Base-by-base conservation (phyloP, 2,329 filamentous ascomycete species). In the Tympanopsis confertula region DNA sequence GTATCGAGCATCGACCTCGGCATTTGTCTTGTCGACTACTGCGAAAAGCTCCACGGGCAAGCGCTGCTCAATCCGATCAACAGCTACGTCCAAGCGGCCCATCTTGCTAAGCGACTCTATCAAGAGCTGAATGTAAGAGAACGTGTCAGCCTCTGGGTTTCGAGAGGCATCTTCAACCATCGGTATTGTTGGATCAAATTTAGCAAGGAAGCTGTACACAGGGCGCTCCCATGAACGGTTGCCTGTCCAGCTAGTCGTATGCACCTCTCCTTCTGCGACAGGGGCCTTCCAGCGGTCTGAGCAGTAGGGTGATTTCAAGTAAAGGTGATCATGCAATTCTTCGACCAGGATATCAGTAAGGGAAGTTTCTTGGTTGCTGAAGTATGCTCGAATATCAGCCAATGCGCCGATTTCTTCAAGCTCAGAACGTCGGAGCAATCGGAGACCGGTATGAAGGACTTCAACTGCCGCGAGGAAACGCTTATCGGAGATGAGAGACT, bases 241-340 rank as follows among this genome's bases (percentile, higher is more conserved):
- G 13, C 62, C 54, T 13, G 70, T 63, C n/a, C 60, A 64, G 26
- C 71, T 73, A 48, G 81, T 82, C 10, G 10, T 13, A 7, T 15
- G 10, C 10, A 28, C 24, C 7, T 33, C 30, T 10, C 15, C 15
- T 7, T 33, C 30, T 15, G 30, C 10, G 26, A 80, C 71, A 42
- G 94, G 75, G 41, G 73, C 74, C 58, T 94, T 93, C 91, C 91
- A 98, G 47, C 91, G 72, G 54, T 94, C 86, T 54, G 94, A 87
- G 53, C 89, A 96, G 55, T 98, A 98, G 0, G 89, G 91, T 3
- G 89, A 96, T 56, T 96, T 96, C 28, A 98, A 75, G 54, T 98
- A 98, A 3, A 98, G 69, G 59, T 98, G 91, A 55, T 94, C 91
- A 54, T 98, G 91, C 22, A 98, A 68, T 58, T 98, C 91, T 55